Evolutionary conservation across 2,329 filamentous ascomycete species (phyloP).

Genomic region (Metarhizium sp.): DNA sequence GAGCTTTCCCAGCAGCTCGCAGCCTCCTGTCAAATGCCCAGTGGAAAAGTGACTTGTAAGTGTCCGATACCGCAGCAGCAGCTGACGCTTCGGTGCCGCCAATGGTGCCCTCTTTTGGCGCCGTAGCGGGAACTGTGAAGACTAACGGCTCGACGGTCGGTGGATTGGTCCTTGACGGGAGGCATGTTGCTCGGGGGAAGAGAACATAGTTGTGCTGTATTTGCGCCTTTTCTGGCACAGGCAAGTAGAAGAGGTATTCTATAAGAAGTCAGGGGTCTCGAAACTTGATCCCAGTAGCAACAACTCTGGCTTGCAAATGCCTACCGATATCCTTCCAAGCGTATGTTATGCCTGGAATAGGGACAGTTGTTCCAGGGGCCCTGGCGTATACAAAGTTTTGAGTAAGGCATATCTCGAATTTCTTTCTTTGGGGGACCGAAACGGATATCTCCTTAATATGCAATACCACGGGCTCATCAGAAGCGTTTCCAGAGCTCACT

Average conservation of each 20-base stretch:
- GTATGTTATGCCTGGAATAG: slow-evolving; percentile 45
- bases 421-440: slow-evolving; percentile 59
- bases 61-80: slow-evolving; percentile 47
- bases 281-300: neutral
- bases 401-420: slow-evolving; percentile 56
- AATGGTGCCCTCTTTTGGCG: slow-evolving; percentile 52
- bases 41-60: slow-evolving; percentile 48
- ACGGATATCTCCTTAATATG: slow-evolving; percentile 58
- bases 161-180: slow-evolving; percentile 37
- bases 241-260: slow-evolving; percentile 56
- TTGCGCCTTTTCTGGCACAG: slow-evolving; percentile 56
- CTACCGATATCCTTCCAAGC: slow-evolving; percentile 54
- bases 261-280: slow-evolving; percentile 6
- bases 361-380: slow-evolving; percentile 38
- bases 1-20: slow-evolving; percentile 35
- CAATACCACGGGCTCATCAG: slow-evolving; percentile 43
- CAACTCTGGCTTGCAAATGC: slow-evolving; percentile 9
- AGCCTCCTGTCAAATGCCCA: slow-evolving; percentile 49
- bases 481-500: slow-evolving; percentile 21
- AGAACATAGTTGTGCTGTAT: slow-evolving; percentile 58
- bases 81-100: slow-evolving; percentile 37
- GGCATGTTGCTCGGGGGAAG: slow-evolving; percentile 45
- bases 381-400: slow-evolving; percentile 49
- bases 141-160: slow-evolving; percentile 47
- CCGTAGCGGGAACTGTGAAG: slow-evolving; percentile 50